These are phyloP conservation scores for Immersiella caudata DNA, from an alignment of 495 filamentous ascomycete species.

Conservation along the genomic window DNA sequence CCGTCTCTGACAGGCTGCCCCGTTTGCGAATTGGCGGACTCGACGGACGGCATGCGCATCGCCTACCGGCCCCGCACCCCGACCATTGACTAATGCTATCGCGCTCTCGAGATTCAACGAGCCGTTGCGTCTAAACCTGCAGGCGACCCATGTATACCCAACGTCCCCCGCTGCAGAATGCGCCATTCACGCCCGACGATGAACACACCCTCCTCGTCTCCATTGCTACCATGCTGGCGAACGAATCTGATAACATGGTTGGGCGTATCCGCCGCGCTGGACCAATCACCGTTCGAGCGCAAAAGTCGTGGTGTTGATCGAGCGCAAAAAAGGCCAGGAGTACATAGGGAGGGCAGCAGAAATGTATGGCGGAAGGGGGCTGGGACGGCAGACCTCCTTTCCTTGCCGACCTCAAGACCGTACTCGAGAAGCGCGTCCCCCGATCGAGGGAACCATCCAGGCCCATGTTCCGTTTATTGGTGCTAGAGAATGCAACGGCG, in stretches of 20 bases:
- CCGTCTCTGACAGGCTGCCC: conserved; percentile 37
- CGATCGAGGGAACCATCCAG: conserved; percentile 15
- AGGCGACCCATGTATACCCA: conserved; percentile 34
- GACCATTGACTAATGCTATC: conserved; percentile 32
- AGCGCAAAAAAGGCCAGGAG: conserved; percentile 8
- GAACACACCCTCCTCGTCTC: conserved; percentile 27
- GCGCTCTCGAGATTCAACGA: conserved; percentile 11
- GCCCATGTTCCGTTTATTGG: conserved; percentile 16
- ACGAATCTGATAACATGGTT: conserved; percentile 25
- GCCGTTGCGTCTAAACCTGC: conserved; percentile 33
- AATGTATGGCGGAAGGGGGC: neutral
- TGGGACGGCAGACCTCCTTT: conserved; percentile 27
- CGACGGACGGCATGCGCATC: conserved; percentile 22
- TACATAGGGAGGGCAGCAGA: neutral
- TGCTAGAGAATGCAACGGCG: neutral
- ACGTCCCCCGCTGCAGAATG: conserved; percentile 30
- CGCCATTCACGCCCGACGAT: conserved; percentile 34
- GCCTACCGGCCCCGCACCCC: conserved; percentile 13
- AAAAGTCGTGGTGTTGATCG: conserved; percentile 28
- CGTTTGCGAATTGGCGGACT: conserved; percentile 17
- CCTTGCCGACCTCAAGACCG: conserved; percentile 23
- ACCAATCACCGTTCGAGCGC: conserved; percentile 33
- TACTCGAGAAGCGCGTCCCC: neutral
- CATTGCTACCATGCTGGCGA: conserved; percentile 23
- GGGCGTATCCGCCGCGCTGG: neutral